These are phyloP conservation scores for Dissophora globulifera DNA, from an alignment of 192 early-diverging fungal genomes.

Conservation along the genomic window DNA sequence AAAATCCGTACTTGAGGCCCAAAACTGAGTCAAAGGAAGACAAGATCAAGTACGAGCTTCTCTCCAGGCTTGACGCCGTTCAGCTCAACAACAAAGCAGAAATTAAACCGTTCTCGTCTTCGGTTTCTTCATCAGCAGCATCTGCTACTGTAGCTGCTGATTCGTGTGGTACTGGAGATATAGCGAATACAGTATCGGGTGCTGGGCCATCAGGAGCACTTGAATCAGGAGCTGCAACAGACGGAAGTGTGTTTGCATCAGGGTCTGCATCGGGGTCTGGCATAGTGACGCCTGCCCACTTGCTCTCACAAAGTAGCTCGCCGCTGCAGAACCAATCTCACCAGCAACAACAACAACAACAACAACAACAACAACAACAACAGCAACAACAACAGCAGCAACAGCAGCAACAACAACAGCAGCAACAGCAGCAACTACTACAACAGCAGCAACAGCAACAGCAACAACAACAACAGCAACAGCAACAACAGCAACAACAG, in stretches of 20 bases:
- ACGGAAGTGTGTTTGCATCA: neutral
- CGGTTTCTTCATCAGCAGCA: too few species aligned
- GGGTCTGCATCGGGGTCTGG: slow-evolving; percentile 10
- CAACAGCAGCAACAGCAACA: neutral
- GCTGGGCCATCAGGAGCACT: too few species aligned
- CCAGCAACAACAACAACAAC: neutral
- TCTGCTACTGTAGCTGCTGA: neutral
- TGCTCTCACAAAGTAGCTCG: slow-evolving; percentile 13
- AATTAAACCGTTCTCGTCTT: too few species aligned
- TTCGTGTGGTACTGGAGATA: too few species aligned
- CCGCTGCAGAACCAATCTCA: too few species aligned
- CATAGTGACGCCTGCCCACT: slow-evolving; percentile 5
- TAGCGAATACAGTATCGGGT: too few species aligned
- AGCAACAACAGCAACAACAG: neutral
- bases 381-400: neutral
- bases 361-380: slow-evolving; percentile 5
- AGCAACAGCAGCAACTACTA: too few species aligned
- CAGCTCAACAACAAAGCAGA: too few species aligned
- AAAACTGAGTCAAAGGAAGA: slow-evolving; percentile 38
- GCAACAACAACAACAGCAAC: slow-evolving; percentile 1
- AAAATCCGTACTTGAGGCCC: slow-evolving; percentile 3
- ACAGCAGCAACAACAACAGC: slow-evolving; percentile 3
- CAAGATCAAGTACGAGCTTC: slow-evolving; percentile 21
- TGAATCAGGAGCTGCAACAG: too few species aligned
- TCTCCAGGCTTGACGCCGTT: slow-evolving; percentile 3